Conservation (phyloP, 148 eudicot species). For the Talinum fruticosum region DNA sequence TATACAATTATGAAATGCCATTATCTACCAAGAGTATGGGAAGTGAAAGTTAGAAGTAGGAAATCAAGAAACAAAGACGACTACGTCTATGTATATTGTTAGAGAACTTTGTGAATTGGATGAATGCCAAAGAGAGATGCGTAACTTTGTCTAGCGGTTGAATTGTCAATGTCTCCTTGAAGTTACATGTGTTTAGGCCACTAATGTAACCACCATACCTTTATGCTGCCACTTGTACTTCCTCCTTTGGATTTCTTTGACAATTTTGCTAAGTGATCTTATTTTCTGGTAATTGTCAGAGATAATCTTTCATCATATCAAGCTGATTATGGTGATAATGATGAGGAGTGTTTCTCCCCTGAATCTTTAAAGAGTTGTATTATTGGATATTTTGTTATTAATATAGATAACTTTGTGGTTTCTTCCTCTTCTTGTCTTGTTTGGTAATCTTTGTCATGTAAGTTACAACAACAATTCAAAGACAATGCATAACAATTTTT, state of each 20-base stretch:
- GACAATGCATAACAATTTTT: background rate
- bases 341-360: background rate
- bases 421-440: background rate
- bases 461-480: background rate
- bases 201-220: background rate
- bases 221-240: background rate
- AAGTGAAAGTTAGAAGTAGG: slow-evolving; percentile 1
- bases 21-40: background rate
- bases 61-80: background rate
- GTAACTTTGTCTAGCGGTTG: background rate
- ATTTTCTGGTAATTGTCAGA: background rate
- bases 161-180: background rate
- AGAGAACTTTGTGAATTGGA: background rate
- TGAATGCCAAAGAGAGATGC: background rate
- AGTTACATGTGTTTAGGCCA: background rate
- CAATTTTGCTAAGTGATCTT: background rate
- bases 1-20: background rate
- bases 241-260: background rate
- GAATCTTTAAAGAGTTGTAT: background rate
- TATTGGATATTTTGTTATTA: background rate
- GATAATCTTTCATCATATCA: background rate
- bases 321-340: background rate
- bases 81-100: background rate
- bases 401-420: background rate
- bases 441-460: background rate